Conservation (phyloP, 2,329 filamentous ascomycete genomes). For the Thelonectria rubi region DNA sequence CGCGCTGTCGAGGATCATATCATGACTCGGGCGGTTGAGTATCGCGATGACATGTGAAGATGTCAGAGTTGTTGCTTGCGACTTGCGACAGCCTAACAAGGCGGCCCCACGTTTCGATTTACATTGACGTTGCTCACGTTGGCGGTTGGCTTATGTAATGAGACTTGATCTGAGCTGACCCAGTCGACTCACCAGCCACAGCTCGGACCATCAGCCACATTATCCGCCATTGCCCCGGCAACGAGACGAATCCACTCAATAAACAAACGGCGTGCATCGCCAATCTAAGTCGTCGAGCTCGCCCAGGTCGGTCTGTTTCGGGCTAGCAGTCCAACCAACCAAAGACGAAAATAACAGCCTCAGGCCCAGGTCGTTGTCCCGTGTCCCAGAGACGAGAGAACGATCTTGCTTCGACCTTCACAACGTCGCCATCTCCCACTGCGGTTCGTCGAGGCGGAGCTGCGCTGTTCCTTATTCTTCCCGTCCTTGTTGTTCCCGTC, state of each 20-base stretch:
- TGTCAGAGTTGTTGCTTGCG: slow-evolving; percentile 9
- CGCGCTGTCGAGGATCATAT: slow-evolving; percentile 8
- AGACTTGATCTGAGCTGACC: slow-evolving; percentile 25
- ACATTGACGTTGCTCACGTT: slow-evolving; percentile 17
- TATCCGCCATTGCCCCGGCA: slow-evolving; percentile 30
- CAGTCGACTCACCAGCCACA: slow-evolving; percentile 17
- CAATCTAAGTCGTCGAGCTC: slow-evolving; percentile 32
- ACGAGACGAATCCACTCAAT: slow-evolving; percentile 24
- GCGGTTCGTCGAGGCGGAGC: slow-evolving; percentile 41
- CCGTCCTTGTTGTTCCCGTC: slow-evolving; percentile 40
- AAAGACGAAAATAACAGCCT: slow-evolving; percentile 40
- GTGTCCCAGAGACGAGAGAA: slow-evolving; percentile 26
- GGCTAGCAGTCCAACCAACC: slow-evolving; percentile 35
- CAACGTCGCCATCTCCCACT: slow-evolving; percentile 41
- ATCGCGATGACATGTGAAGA: slow-evolving; percentile 23
- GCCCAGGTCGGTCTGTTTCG: slow-evolving; percentile 17
- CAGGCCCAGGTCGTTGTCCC: slow-evolving; percentile 24
- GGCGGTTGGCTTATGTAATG: neutral
- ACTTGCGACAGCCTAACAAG: slow-evolving; percentile 14
- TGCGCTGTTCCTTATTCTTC: slow-evolving; percentile 49
- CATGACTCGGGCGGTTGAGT: slow-evolving; percentile 2
- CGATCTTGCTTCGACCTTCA: slow-evolving; percentile 26
- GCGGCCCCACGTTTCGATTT: slow-evolving; percentile 22
- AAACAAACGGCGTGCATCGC: slow-evolving; percentile 42
- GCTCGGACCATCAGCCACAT: slow-evolving; percentile 1